These are phyloP conservation scores for Eimeria acervulina DNA, from an alignment of 169 alveolate genomes.

Conservation along the genomic window DNA sequence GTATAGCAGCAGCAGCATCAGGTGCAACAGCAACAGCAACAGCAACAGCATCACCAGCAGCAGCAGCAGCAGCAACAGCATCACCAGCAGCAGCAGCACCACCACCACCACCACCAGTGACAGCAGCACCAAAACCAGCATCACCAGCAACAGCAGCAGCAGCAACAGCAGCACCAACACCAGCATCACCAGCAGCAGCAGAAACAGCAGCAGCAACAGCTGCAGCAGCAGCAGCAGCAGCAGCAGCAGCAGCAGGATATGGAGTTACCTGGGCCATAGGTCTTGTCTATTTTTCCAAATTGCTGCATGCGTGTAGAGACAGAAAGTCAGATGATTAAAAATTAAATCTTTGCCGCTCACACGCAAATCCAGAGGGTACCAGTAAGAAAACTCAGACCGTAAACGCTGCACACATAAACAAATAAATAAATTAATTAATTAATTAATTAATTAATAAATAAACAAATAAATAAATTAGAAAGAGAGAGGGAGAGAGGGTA, in stretches of 20 bases:
- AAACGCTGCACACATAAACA: neutral
- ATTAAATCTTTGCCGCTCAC: conserved; percentile 99
- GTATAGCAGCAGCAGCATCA: no score
- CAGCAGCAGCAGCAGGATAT: conserved; percentile 58
- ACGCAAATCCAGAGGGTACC: conserved; percentile 96
- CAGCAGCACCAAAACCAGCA: neutral
- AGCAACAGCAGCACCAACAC: no score
- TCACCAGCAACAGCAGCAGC: neutral
- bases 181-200: neutral
- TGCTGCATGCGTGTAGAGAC: conserved; percentile 99
- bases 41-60: conserved; percentile 8
- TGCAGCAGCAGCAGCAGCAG: conserved; percentile 24
- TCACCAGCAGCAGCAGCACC: no score
- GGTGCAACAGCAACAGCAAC: neutral
- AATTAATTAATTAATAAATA: no score
- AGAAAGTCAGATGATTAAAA: conserved; percentile 99
- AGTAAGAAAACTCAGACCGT: conserved; percentile 62
- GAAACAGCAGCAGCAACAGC: neutral
- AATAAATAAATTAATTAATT: no score
- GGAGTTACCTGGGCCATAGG: conserved; percentile 85
- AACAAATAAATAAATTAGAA: no score
- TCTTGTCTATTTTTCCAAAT: conserved; percentile 95
- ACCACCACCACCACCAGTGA: no score
- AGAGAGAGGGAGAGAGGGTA: no score
- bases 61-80: conserved; percentile 14